Evolutionary conservation across 768 basidiomycete genomes (phyloP).

Genomic region (Boletus reticuloceps): DNA sequence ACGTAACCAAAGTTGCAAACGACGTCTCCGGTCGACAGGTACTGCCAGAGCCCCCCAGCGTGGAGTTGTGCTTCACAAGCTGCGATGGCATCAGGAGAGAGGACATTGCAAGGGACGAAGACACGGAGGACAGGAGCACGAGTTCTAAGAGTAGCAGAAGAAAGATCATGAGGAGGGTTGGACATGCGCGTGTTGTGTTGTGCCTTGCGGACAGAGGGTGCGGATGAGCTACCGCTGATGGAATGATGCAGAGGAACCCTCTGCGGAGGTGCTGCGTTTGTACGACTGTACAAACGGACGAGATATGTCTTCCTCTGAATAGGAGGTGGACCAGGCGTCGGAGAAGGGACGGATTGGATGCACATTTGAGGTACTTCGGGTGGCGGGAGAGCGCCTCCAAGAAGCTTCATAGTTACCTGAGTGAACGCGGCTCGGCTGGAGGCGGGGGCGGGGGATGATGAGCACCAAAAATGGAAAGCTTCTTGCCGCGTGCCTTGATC

Average conservation of each 20-base stretch:
- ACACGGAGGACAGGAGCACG: constrained; percentile 75
- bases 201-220: constrained; percentile 19
- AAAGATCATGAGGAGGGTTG: constrained; percentile 59
- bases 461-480: constrained; percentile 40
- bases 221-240: constrained; percentile 20
- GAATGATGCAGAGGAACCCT: constrained; percentile 47
- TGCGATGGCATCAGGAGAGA: constrained; percentile 45
- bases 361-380: background rate
- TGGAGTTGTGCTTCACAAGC: constrained; percentile 69
- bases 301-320: constrained; percentile 41
- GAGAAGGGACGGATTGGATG: constrained; percentile 17
- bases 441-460: constrained; percentile 43
- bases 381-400: constrained; percentile 43
- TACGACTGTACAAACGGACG: constrained; percentile 33
- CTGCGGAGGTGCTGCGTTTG: constrained; percentile 42
- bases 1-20: constrained; percentile 81
- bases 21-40: constrained; percentile 75
- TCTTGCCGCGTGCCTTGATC: constrained; percentile 20
- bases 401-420: constrained; percentile 45
- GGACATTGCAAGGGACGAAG: constrained; percentile 65
- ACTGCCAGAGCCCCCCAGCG: constrained; percentile 65
- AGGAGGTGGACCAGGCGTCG: constrained; percentile 24
- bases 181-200: constrained; percentile 12
- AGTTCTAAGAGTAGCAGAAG: constrained; percentile 52
- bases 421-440: constrained; percentile 41